Percentiles rank a stretch among this genome's conserved stretches.
phyloP scores from a whole-genome alignment of 2,329 filamentous ascomycete species.

The Aspergillus sp. region DNA sequence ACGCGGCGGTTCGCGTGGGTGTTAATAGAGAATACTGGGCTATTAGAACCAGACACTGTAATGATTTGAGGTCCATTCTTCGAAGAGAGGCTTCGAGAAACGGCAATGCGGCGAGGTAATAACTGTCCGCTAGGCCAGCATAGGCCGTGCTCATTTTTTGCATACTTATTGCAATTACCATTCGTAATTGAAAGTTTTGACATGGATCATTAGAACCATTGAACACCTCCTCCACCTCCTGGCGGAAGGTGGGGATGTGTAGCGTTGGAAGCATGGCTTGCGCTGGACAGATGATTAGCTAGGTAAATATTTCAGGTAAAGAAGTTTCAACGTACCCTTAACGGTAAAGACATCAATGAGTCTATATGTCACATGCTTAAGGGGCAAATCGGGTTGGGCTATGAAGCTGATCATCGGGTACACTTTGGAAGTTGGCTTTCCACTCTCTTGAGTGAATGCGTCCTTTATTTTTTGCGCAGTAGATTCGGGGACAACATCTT shows the following conservation, averaged over 20 bases:
- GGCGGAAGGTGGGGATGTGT: conserved; percentile 76
- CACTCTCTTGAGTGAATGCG: conserved; percentile 65
- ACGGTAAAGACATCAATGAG: conserved; percentile 83
- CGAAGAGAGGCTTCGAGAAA: conserved; percentile 79
- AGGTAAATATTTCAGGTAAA: background rate
- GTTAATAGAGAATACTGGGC: conserved; percentile 90
- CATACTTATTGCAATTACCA: conserved; percentile 92
- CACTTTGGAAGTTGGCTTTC: conserved; percentile 70
- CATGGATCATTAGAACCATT: conserved; percentile 73
- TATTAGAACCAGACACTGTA: conserved; percentile 86
- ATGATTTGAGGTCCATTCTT: conserved; percentile 83
- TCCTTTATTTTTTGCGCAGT: conserved; percentile 66
- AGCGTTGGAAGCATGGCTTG: conserved; percentile 85
- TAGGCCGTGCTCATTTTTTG: conserved; percentile 88
- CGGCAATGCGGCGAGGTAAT: conserved; percentile 85
- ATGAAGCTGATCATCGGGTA: conserved; percentile 88
- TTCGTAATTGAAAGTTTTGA: conserved; percentile 82
- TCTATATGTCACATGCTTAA: conserved; percentile 69
- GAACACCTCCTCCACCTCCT: conserved; percentile 79
- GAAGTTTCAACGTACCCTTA: conserved; percentile 60
- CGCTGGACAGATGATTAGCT: conserved; percentile 52
- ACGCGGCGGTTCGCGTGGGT: conserved; percentile 86
- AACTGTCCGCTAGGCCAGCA: conserved; percentile 91
- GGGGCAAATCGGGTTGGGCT: conserved; percentile 74
- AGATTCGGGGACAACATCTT: conserved; percentile 82